Base-by-base conservation (phyloP, 2,329 filamentous ascomycete species). In the Aureobasidium pullulans region DNA sequence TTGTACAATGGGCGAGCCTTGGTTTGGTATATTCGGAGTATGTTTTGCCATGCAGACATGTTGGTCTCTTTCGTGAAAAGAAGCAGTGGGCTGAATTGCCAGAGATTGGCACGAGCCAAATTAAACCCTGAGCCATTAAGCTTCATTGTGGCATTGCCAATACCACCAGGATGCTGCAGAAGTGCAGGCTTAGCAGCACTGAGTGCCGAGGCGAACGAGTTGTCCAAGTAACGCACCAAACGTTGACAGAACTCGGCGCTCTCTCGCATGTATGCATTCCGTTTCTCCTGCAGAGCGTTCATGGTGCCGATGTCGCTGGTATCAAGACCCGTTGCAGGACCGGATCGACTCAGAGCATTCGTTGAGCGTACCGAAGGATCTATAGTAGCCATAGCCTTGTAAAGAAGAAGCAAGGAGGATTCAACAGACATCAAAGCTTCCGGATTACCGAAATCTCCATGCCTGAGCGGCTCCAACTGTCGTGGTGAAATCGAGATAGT, bases 201-300 rank as follows among this genome's bases (percentile, higher is more conserved):
- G 66, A 90, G 84, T 6, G 89, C 86, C 61, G 85, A 81, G 49
- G 88, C 87, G 67, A 96, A 96, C 61, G 89, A 88, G 48, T 86
- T 81, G 19, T 86, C 84, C 82, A 97, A 88, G 70, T 92, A 93
- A 56, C 89, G 86, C 63, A 88, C 85, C 13, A 96, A 78, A 48
- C 92, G 84, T 62, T 86, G 84, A 67, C 96, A 81, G 70, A 97
- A 96, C 57, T 83, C 75, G 23, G 81, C 77, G 65, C 87, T 90
- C 70, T 96, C 89, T 13, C 84, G 80, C 60, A 86, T 79, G 68
- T 96, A 99, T 70, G 90, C 87, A 63, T 95, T 88, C 72, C 91
- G 94, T 81, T 96, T 96, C 72, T 97, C 91, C 66, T 91, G 89
- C 29, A 99, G 84, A 42, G 96, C 92, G 58, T 89, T 86, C 93